A percentile compares a stretch with the other conserved stretches of the same genome.
These are phyloP conservation scores for Pleoardoris graminearum DNA, from an alignment of 2,329 filamentous ascomycete species.

Conservation along the genomic window DNA sequence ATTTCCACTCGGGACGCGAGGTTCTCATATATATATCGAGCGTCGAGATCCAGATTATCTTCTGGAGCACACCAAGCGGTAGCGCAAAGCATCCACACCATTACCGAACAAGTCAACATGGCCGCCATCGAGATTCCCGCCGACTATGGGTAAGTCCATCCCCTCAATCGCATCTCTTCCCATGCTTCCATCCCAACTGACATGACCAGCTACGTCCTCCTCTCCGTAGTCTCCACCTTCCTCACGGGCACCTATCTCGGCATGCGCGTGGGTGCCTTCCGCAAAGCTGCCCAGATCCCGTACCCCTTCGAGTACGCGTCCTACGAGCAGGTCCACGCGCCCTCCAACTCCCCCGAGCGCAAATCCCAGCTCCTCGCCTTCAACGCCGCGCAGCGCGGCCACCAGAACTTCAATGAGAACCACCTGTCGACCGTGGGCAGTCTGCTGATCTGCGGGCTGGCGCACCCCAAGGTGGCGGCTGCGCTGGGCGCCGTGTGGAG, in stretches of 20 bases:
- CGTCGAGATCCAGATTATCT: too few relatives aligned
- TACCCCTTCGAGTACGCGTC: constrained; percentile 65
- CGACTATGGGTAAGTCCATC: constrained; percentile 37
- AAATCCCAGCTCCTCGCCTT: constrained; percentile 51
- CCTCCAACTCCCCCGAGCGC: constrained; percentile 34
- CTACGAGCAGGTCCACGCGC: constrained; percentile 54
- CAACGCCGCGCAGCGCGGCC: constrained; percentile 50
- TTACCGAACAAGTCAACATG: constrained; percentile 16
- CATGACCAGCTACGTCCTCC: constrained; percentile 57
- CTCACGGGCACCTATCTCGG: constrained; percentile 59
- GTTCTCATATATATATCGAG: not conserved
- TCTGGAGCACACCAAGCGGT: too few relatives aligned
- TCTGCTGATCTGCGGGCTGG: constrained; percentile 58
- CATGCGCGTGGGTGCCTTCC: constrained; percentile 49
- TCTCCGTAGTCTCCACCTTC: constrained; percentile 58
- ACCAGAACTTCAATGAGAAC: constrained; percentile 65
- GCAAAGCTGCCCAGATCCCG: constrained; percentile 57
- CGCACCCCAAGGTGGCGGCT: constrained; percentile 55
- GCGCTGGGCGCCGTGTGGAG: constrained; percentile 56
- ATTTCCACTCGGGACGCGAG: not conserved
- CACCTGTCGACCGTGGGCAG: constrained; percentile 55
- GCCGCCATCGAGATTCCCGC: constrained; percentile 28
- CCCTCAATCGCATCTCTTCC: not conserved
- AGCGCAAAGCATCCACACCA: too few relatives aligned
- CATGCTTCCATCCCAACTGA: not conserved